Percentiles rank a stretch among this genome's conserved stretches.
Evolutionary conservation across 495 filamentous ascomycete genomes (phyloP).

Genomic region (Collariella sp.): DNA sequence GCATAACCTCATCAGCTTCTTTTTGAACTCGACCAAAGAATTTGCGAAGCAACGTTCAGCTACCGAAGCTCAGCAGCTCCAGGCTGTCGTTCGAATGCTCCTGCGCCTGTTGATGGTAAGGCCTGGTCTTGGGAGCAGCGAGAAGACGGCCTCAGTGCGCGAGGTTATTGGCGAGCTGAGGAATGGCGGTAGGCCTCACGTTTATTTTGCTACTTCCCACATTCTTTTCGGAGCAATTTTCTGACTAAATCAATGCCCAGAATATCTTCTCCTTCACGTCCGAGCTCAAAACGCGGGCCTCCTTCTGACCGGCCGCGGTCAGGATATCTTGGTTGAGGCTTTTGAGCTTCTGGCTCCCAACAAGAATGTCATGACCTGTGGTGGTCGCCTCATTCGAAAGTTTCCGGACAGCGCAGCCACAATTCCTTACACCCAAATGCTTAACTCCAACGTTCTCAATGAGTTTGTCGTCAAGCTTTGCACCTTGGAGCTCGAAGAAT

Average conservation of each 20-base stretch:
- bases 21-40: constrained; percentile 14
- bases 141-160: neutral
- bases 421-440: constrained; percentile 27
- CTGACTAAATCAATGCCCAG: constrained; percentile 4
- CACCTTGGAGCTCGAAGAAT: constrained; percentile 31
- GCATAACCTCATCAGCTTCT: constrained; percentile 10
- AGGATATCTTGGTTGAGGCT: constrained; percentile 39
- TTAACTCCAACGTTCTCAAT: constrained; percentile 28
- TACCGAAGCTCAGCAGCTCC: neutral
- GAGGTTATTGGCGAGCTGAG: constrained; percentile 3
- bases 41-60: neutral
- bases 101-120: neutral
- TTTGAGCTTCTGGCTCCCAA: constrained; percentile 52
- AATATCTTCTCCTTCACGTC: constrained; percentile 33
- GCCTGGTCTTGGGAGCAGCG: neutral
- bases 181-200: constrained; percentile 17
- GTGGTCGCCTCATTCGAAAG: constrained; percentile 43
- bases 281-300: constrained; percentile 53
- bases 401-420: constrained; percentile 47
- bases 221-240: neutral
- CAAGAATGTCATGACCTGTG: constrained; percentile 34
- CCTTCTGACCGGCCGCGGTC: constrained; percentile 31
- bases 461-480: constrained; percentile 35
- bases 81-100: constrained; percentile 3
- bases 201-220: no score